phyloP scores from a whole-genome alignment of 2,329 filamentous ascomycete genomes.

The Trichophyton schoenleinii region DNA sequence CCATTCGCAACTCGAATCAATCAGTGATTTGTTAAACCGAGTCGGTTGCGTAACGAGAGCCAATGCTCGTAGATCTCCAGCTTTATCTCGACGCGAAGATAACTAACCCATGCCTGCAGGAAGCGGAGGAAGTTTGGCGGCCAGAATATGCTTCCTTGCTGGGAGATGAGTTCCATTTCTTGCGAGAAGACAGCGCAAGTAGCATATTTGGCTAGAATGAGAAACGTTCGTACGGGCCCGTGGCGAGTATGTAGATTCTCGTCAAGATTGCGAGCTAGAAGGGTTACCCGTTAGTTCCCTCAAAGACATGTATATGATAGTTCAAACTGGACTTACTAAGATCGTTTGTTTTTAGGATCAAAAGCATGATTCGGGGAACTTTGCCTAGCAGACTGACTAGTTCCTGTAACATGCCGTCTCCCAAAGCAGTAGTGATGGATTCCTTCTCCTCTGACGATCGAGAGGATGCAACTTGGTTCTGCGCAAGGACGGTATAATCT shows the following conservation, averaged over 20 bases:
- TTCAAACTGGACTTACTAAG: constrained; percentile 44
- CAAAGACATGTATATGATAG: neutral
- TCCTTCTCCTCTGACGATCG: constrained; percentile 70
- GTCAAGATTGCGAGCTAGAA: constrained; percentile 64
- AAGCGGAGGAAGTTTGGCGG: constrained; percentile 41
- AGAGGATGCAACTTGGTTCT: constrained; percentile 42
- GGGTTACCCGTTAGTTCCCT: constrained; percentile 1
- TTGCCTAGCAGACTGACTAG: constrained; percentile 77
- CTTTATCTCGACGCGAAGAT: constrained; percentile 45
- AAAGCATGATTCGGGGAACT: constrained; percentile 79
- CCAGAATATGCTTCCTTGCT: constrained; percentile 40
- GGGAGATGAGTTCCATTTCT: constrained; percentile 39
- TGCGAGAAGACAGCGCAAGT: constrained; percentile 51
- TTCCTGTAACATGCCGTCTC: constrained; percentile 78
- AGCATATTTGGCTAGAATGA: constrained; percentile 53
- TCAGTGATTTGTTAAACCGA: constrained; percentile 30
- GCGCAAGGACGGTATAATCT: constrained; percentile 65
- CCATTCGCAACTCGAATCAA: neutral
- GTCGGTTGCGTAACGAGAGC: constrained; percentile 38
- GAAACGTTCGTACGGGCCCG: constrained; percentile 49
- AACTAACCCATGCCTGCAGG: constrained; percentile 41
- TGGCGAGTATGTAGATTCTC: constrained; percentile 55
- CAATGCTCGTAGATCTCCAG: constrained; percentile 47
- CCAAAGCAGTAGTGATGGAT: constrained; percentile 68
- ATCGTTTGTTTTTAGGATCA: constrained; percentile 97